phyloP scores from a whole-genome alignment of 768 basidiomycete species.

The Coprinopsis marcescibilis region DNA sequence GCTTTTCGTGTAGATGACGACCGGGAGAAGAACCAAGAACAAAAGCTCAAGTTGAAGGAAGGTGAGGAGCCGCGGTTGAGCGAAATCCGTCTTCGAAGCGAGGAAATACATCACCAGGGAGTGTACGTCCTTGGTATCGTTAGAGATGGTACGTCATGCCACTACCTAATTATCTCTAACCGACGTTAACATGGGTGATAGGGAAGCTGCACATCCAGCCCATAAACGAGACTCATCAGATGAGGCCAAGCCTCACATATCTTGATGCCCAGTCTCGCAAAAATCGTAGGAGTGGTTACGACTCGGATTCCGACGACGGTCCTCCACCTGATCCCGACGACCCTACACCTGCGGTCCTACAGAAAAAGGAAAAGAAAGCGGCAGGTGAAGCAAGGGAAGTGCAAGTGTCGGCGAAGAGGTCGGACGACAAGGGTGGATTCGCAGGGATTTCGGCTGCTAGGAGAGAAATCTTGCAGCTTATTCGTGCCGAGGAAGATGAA shows the following conservation, averaged over 20 bases:
- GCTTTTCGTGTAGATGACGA: constrained; percentile 67
- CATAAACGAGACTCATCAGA: constrained; percentile 71
- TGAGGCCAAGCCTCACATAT: constrained; percentile 79
- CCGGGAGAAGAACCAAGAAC: constrained; percentile 68
- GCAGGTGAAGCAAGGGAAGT: constrained; percentile 65
- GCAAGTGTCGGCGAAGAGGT: constrained; percentile 67
- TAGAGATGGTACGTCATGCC: constrained; percentile 48
- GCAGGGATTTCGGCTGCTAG: constrained; percentile 61
- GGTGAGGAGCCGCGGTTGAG: constrained; percentile 54
- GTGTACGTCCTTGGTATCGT: constrained; percentile 74
- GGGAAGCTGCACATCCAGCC: constrained; percentile 76
- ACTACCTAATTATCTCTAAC: constrained; percentile 6
- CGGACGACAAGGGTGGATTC: constrained; percentile 53
- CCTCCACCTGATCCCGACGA: constrained; percentile 81
- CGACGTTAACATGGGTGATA: constrained; percentile 21
- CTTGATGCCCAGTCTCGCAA: constrained; percentile 69
- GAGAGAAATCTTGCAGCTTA: constrained; percentile 71
- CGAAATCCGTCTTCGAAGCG: constrained; percentile 70
- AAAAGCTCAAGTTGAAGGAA: constrained; percentile 37
- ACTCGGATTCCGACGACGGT: constrained; percentile 73
- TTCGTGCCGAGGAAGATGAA: constrained; percentile 75
- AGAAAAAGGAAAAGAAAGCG: constrained; percentile 58
- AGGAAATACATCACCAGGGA: constrained; percentile 59
- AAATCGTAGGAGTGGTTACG: constrained; percentile 47
- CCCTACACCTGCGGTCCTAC: constrained; percentile 35